These are phyloP conservation scores for Aspergillus eucalypticola DNA, from an alignment of 2,329 filamentous ascomycete genomes.

Conservation along the genomic window DNA sequence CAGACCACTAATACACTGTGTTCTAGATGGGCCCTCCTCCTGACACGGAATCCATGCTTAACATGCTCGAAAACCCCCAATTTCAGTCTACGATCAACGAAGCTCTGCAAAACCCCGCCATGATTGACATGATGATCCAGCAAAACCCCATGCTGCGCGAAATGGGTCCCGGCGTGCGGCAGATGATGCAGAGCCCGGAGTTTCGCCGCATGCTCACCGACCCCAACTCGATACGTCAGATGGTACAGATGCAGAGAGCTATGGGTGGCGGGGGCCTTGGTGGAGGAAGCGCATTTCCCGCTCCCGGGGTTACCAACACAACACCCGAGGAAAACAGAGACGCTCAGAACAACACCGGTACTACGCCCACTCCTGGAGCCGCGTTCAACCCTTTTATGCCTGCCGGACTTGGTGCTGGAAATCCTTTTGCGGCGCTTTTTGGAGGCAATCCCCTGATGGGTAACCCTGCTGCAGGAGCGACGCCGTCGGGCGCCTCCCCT, in stretches of 20 bases:
- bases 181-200: conserved; percentile 83
- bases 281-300: conserved; percentile 68
- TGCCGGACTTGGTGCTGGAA: conserved; percentile 38
- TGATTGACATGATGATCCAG: conserved; percentile 93
- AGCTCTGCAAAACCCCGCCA: conserved; percentile 89
- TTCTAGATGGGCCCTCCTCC: conserved; percentile 84
- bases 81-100: conserved; percentile 88
- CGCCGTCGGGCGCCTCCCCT: conserved; percentile 33
- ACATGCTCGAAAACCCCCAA: conserved; percentile 85
- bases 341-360: conserved; percentile 39
- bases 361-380: conserved; percentile 45
- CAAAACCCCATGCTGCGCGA: conserved; percentile 79
- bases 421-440: conserved; percentile 65
- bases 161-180: conserved; percentile 70
- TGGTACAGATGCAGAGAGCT: conserved; percentile 75
- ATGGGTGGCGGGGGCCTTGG: conserved; percentile 57
- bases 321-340: conserved; percentile 60
- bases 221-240: conserved; percentile 78
- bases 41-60: conserved; percentile 75
- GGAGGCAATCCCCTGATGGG: conserved; percentile 34
- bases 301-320: conserved; percentile 86
- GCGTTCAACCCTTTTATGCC: conserved; percentile 37
- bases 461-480: conserved; percentile 23
- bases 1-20: conserved; percentile 18
- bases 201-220: conserved; percentile 93